Evolutionary conservation across 1,284 basidiomycete species (phyloP).

Genomic region (Mycena citricolor): DNA sequence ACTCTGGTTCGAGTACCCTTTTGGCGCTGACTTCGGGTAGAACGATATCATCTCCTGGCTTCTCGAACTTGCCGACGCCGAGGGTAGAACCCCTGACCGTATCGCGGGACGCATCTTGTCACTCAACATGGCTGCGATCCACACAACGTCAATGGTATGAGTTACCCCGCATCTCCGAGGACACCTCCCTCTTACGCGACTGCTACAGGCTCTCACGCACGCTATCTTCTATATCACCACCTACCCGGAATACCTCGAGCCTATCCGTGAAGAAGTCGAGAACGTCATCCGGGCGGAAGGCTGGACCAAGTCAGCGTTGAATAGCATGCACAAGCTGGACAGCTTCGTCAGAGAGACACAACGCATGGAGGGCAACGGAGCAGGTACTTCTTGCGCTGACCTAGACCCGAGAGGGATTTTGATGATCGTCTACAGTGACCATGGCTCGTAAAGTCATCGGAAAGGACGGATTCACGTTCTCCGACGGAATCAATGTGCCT

Average conservation of each 20-base stretch:
- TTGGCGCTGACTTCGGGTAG: slow-evolving; percentile 22
- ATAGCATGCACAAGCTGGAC: background rate
- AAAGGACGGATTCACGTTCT: background rate
- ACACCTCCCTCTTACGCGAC: slow-evolving; percentile 26
- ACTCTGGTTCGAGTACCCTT: background rate
- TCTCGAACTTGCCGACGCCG: slow-evolving; percentile 28
- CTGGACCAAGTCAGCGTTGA: background rate
- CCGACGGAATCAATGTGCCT: background rate
- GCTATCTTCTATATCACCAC: slow-evolving; percentile 41
- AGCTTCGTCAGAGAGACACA: slow-evolving; percentile 9
- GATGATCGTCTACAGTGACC: slow-evolving; percentile 1
- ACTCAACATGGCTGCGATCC: slow-evolving; percentile 29
- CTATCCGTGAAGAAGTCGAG: slow-evolving; percentile 45
- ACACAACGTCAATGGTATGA: slow-evolving; percentile 29
- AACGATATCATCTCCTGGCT: slow-evolving; percentile 41
- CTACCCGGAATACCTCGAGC: slow-evolving; percentile 36
- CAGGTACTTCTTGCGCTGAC: slow-evolving; percentile 15
- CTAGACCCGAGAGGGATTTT: no score
- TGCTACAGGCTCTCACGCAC: slow-evolving; percentile 34
- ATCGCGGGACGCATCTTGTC: slow-evolving; percentile 26
- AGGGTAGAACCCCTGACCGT: slow-evolving; percentile 25
- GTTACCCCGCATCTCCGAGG: background rate
- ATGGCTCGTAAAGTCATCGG: background rate
- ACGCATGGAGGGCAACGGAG: slow-evolving; percentile 18
- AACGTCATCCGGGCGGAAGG: slow-evolving; percentile 35